Evolutionary conservation across 345 rosid species (phyloP), one percentile per base, ranked within the genome.

Genomic region (Eucalyptus pauciflora): DNA sequence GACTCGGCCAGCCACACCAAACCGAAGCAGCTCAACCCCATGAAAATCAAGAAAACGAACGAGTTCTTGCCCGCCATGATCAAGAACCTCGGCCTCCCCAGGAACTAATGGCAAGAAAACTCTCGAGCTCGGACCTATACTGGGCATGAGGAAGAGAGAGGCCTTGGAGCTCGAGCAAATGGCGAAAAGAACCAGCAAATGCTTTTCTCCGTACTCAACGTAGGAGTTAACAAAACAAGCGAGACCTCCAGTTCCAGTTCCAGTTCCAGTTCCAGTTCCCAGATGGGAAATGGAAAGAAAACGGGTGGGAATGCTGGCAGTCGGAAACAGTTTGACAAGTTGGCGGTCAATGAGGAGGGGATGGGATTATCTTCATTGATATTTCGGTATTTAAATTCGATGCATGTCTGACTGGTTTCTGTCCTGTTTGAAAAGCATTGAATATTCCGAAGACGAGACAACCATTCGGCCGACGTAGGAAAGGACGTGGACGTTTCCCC

Each of bases 1-100:
- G 92, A 90, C 86, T 87, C 93, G 86, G 88, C 91, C 85, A 86
- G 46, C 86, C 89, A 46, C 33, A 50, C 85, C 49, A 50, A 50
- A 50, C 64, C 45, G 43, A 87, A 89, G 88, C 88, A 91, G 88
- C 81, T 86, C 86, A 90, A 31, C 49, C 86, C 83, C 49, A 87
- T 7, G 25, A 87, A 86, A 49, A 86, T 64, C 81, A 87, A 37
- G 81, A 20, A 64, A 60, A 76, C 29, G 83, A 76, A 37, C 83
- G 24, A 37, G 48, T 20, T 76, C 83, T 37, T 76, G 83, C 27
- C 83, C 83, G 13, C 43, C 83, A 76, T 12, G 48, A 17, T 10
- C n/a, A 52, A 52, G 87, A 31, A 50, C 31, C 67, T 86, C 46
- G 17, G 7, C 33, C 87, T 22, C 46, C 87, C 49, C 5, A 43